Evolutionary conservation across 768 basidiomycete species (phyloP).

Genomic region (Boletus reticuloceps): DNA sequence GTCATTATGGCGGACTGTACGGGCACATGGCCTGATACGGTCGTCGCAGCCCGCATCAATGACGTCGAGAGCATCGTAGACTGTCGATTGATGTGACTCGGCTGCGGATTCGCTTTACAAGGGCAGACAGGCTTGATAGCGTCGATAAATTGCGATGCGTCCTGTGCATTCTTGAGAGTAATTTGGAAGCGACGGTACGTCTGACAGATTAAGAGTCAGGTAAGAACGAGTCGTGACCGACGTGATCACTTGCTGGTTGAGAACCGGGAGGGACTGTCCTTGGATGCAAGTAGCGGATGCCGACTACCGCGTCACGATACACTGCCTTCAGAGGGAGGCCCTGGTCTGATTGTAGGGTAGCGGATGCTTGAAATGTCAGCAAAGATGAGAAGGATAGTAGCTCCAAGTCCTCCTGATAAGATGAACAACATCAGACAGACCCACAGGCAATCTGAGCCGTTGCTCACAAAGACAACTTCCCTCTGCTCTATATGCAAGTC

Average conservation of each 20-base stretch:
- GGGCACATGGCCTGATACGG: background rate
- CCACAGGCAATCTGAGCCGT: background rate
- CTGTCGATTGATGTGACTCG: conserved; percentile 19
- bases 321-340: conserved; percentile 78
- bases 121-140: conserved; percentile 68
- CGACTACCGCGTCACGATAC: conserved; percentile 69
- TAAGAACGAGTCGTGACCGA: background rate
- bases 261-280: conserved; percentile 29
- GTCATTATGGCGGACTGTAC: background rate
- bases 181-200: conserved; percentile 75
- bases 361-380: conserved; percentile 26
- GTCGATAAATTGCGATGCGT: conserved; percentile 57
- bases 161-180: conserved; percentile 51
- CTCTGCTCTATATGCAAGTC: conserved; percentile 42
- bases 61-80: conserved; percentile 13
- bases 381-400: conserved; percentile 63
- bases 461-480: conserved; percentile 68
- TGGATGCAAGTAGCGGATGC: conserved; percentile 69
- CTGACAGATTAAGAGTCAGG: conserved; percentile 36
- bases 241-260: conserved; percentile 28
- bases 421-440: conserved; percentile 3
- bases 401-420: conserved; percentile 70
- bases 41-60: conserved; percentile 19
- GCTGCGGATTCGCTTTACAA: conserved; percentile 57
- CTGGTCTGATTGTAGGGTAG: conserved; percentile 38